Evolutionary conservation across 352 stramenopile species (phyloP), one percentile per base, ranked within the genome.

Genomic region (Phytophthora fragariae): DNA sequence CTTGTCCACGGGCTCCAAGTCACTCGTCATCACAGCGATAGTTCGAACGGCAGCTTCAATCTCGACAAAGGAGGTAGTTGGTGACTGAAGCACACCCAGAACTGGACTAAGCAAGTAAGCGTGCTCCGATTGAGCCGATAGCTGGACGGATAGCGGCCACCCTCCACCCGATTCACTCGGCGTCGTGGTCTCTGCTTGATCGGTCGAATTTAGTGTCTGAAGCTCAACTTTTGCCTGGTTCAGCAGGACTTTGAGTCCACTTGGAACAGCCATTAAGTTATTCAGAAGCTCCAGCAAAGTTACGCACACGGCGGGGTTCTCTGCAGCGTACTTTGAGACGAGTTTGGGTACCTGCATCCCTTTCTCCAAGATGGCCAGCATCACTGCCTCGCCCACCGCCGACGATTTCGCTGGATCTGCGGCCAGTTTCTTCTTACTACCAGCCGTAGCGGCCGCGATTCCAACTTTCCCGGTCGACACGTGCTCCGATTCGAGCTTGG

Each of bases 391-490:
- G 7, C 79, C 81, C 15, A 80, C 33, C 5, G 53, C 29, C 2
- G 66, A 37, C 3, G 58, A 1, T 59, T 78, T 85, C 1, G 33
- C 37, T 5, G 65, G 54, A 39, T 86, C 76, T 3, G 53, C 8
- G 31, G 61, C 19, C 14, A 83, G 31, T 35, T 77, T 82, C 47
- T 86, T 88, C 56, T 88, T 88, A 37, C 81, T 88, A 6, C 66
- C 68, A 5, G 67, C 53, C 11, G 73, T 15, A 10, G 57, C 12
- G 2, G 54, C 31, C 5, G 33, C 52, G 62, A 65, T 49, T 33
- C 37, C 68, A n/a, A 57, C 6, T 56, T 79, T 76, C 1, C 59
- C 73, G 9, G 70, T 3, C 27, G 29, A 33, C 12, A 5, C 12
- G 8, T 53, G 14, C 5, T 76, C 57, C 6, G 46, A 21, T 17